Base-by-base conservation (phyloP, 176 grass and related monocot genomes). In the Oryza glaberrima region DNA sequence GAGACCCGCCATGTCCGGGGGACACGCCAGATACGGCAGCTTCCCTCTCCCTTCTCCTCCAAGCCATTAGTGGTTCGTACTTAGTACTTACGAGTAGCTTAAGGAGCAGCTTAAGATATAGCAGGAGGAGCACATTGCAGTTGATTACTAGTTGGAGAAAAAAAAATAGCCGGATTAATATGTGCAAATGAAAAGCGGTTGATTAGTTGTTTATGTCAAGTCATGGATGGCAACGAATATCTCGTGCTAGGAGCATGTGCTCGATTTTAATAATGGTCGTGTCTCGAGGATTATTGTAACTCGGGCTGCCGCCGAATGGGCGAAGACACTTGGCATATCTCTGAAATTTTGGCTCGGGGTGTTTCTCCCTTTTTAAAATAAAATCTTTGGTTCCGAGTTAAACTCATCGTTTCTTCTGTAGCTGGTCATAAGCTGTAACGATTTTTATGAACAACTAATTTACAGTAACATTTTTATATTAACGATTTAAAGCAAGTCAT, bases 1-100 rank as follows among this genome's bases (percentile, higher is more conserved):
- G 61, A 88, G 87, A 88, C 32, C 69, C 69, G 68, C 19, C 69
- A 16, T 68, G 56, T 11, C 81, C 69, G 13, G 69, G 58, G 81
- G 69, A 69, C 69, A 80, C 76, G 69, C 77, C 70, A 58, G 77
- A 78, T 45, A 74, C 32, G 43, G 17, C 3, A 72, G 20, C 34
- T 82, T 71, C 74, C 63, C 1, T 38, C 30, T 46, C 22, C 58
- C 74, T 73, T 79, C 81, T 83, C 35, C 44, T 48, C 80, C 80
- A 78, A 88, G 86, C 74, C 67, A 65, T 40, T 2, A 10, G 9
- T 44, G 43, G 10, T 0, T 6, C 20, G 7, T 49, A 38, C 36
- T 38, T 38, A 38, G 36, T 38, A 38, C 36, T 38, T 4, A 36
- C 35, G 0, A 32, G 30, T 32, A 32, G 30, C 30, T 32, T 32